These are phyloP conservation scores for Alternaria ventricosa DNA, from an alignment of 2,329 filamentous ascomycete species.

Conservation along the genomic window DNA sequence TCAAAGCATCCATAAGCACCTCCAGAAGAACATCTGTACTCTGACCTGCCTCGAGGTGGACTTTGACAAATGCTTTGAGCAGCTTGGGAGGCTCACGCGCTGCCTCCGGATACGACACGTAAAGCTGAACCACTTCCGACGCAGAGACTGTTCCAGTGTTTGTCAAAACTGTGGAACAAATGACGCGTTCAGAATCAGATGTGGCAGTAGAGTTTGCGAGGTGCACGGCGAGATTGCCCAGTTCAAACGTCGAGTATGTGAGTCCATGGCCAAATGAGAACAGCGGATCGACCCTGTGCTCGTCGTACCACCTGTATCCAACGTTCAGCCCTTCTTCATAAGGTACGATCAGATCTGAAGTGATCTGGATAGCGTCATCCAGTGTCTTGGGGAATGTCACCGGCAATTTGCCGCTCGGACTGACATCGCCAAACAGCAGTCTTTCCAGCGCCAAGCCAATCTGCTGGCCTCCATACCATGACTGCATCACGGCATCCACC, in stretches of 20 bases:
- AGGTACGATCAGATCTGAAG: not conserved
- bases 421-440: slow-evolving; percentile 75
- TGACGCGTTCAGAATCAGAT: not conserved
- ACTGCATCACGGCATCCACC: slow-evolving; percentile 2
- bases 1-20: slow-evolving; percentile 3
- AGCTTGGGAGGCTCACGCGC: not conserved
- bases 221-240: not conserved
- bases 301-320: not conserved
- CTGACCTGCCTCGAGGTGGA: not conserved
- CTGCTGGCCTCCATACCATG: slow-evolving; percentile 72
- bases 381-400: slow-evolving; percentile 78
- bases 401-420: slow-evolving; percentile 77
- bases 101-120: not conserved
- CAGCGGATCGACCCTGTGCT: slow-evolving; percentile 60
- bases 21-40: not conserved
- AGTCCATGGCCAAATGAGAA: slow-evolving; percentile 86
- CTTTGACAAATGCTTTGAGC: not conserved
- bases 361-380: slow-evolving; percentile 63
- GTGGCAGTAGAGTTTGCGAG: not conserved
- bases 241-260: slow-evolving; percentile 70
- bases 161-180: not conserved
- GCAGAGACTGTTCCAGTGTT: not conserved
- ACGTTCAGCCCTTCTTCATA: not conserved
- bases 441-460: slow-evolving; percentile 79
- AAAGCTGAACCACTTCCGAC: not conserved